A percentile compares a stretch with the other conserved stretches of the same genome.
Conservation (phyloP, 176 grass and related monocot genomes). For the Musa beccarii region DNA sequence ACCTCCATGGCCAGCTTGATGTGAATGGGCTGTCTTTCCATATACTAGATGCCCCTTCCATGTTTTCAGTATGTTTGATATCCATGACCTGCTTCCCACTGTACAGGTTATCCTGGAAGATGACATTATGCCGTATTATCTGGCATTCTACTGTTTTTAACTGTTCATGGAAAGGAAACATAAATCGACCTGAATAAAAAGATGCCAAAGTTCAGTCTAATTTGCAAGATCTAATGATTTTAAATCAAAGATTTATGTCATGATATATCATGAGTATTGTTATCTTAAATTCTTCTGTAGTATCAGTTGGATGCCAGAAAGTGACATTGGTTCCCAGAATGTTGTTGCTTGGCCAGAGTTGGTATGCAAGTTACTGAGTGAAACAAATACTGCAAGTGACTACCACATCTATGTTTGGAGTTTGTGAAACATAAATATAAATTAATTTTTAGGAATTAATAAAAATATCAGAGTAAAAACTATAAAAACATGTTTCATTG, state of each 20-base stretch:
- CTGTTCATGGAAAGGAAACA: neutral
- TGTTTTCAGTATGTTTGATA: slow-evolving; percentile 58
- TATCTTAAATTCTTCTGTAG: too few species aligned
- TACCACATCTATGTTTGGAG: too few species aligned
- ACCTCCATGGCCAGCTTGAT: slow-evolving; percentile 85
- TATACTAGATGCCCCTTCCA: slow-evolving; percentile 85
- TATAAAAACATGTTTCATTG: too few species aligned
- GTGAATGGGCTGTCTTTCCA: slow-evolving; percentile 78
- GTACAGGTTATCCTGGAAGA: slow-evolving; percentile 1
- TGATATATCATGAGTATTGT: too few species aligned
- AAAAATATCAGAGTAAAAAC: too few species aligned
- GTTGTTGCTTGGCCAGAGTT: neutral
- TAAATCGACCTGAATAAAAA: neutral
- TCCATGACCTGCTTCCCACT: slow-evolving; percentile 7
- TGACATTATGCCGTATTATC: too few species aligned
- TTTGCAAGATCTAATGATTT: neutral
- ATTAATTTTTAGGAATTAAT: too few species aligned
- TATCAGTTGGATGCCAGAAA: too few species aligned
- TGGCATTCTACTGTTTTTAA: neutral
- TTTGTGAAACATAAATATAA: too few species aligned
- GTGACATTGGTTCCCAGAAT: neutral
- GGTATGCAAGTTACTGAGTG: too few species aligned
- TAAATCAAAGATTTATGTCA: neutral
- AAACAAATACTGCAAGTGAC: too few species aligned
- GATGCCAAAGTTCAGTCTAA: neutral